Evolutionary conservation across 441 rosid species (phyloP), one percentile per base, ranked within the genome.

Genomic region (Gossypium davidsonii): DNA sequence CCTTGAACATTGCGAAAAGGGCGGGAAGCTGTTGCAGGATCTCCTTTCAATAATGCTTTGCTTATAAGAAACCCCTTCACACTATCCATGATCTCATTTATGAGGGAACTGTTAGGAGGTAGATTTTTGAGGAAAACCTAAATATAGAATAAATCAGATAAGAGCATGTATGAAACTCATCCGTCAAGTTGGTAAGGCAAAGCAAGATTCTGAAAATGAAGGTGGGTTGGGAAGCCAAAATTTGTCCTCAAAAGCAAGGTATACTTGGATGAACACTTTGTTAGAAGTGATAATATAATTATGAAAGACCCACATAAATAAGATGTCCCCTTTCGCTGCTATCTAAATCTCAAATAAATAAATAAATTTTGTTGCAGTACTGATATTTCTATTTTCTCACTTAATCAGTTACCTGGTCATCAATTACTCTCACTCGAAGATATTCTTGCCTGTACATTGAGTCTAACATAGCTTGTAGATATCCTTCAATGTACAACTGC

Each of bases 391-490:
- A n/a, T 67, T 49, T 25, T 26, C 46, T 72, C 53, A 25, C 31
- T 68, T 63, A 57, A 74, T 51, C 26, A 73, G 23, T 78, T 82
- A 92, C 99, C 97, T 91, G 94, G 89, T 94, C 89, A 39, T 94
- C 93, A 56, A 91, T 84, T 76, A 92, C 94, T 85, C 92, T 87
- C 79, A 94, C 98, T 79, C 93, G 83, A 67, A 94, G 93, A 85
- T 94, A 94, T 78, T 92, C 99, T 83, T 92, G 99, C 76, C 91
- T 89, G 77, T 90, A 94, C 82, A 86, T 82, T 2, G 90, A 61
- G 81, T 94, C 97, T 87, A 94, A 76, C 98, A 92, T 91, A 67
- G 99, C 99, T 85, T 92, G 97, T 74, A 92, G 89, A 85, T 92
- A 94, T 49, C 99, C 98, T 86, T 94, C 97, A 79, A 94, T 87